Conservation (phyloP, 1,139 yeast genomes). For the Blastobotrys petasosporus region DNA sequence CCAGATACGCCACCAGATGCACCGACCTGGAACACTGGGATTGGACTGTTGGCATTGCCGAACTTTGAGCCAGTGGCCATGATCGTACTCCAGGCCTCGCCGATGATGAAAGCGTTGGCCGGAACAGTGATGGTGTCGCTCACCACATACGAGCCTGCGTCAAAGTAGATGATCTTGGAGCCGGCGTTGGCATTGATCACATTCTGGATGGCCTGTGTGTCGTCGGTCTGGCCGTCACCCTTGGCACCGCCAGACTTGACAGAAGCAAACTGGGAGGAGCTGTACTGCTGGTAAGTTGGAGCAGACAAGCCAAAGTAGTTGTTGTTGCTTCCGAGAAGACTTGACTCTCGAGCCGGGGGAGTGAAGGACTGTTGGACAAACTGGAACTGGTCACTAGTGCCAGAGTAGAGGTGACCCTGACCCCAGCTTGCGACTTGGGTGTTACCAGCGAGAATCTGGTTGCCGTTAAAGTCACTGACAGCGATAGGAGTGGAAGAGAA, state of each 20-base stretch:
- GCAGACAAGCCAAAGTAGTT: conserved; percentile 9
- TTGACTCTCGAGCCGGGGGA: conserved; percentile 1
- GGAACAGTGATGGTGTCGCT: conserved; percentile 13
- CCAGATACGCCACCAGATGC: conserved; percentile 11
- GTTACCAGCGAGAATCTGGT: neutral
- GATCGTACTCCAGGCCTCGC: conserved; percentile 15
- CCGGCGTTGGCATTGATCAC: conserved; percentile 10
- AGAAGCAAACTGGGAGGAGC: conserved; percentile 6
- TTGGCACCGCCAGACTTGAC: conserved; percentile 8
- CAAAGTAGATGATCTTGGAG: conserved; percentile 11
- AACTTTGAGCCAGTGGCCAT: conserved; percentile 12
- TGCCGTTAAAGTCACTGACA: neutral
- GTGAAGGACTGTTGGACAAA: neutral
- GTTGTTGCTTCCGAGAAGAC: conserved; percentile 4
- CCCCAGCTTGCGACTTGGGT: neutral
- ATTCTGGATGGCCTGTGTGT: conserved; percentile 12
- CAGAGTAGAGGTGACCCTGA: neutral
- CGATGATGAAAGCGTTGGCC: conserved; percentile 13
- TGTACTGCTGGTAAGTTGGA: conserved; percentile 11
- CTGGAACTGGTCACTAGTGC: neutral
- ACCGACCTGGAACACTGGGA: conserved; percentile 12
- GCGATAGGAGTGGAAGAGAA: neutral
- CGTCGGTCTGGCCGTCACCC: conserved; percentile 14
- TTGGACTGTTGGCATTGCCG: conserved; percentile 7
- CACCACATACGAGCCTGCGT: conserved; percentile 14